Evolutionary conservation across 257 asterid genomes (phyloP), one percentile per base, ranked within the genome.

Genomic region (Primulina eburnea): DNA sequence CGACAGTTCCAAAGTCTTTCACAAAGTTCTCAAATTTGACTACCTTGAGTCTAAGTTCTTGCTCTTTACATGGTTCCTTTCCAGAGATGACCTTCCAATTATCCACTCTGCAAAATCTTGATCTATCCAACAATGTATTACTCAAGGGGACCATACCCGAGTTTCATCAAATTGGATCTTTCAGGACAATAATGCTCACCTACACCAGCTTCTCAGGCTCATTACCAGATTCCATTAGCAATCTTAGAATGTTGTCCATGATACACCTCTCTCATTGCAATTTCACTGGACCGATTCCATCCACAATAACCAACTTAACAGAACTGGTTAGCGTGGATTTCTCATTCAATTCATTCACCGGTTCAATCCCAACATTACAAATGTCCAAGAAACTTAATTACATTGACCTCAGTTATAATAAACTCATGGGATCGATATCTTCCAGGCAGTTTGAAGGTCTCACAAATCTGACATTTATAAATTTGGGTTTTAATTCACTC

Each of bases 241-340:
- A 79, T 59, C 85, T 83, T 34, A 68, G 60, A 24, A 64, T 67
- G 80, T 34, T 87, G 69, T 74, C 82, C 32, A 20, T 0, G 55
- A 70, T 88, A 60, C 80, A 77, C 60, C 73, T 88, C 62, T 60
- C 63, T 0, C 58, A 18, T 73, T 79, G 92, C 79, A 62, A 71
- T 40, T 86, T 88, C 71, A 57, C 50, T 1, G 92, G 95, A 29
- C 33, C 4, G 0, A 78, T 88, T 53, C 90, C 95, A 4, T 17
- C 71, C 17, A 34, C 80, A 2, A 71, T 86, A 32, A 59, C 72
- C 21, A 73, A 69, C 32, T 76, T 86, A 12, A 76, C 79, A 0
- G 70, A 77, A 30, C 69, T 88, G 16, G 79, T 65, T 32, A 5
- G 33, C 62, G 32, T 88, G 14, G 82, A 84, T 74, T 75, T 88